phyloP scores from a whole-genome alignment of 225 moss, liverwort and hornwort genomes.

The Sphagnum tenellum region DNA sequence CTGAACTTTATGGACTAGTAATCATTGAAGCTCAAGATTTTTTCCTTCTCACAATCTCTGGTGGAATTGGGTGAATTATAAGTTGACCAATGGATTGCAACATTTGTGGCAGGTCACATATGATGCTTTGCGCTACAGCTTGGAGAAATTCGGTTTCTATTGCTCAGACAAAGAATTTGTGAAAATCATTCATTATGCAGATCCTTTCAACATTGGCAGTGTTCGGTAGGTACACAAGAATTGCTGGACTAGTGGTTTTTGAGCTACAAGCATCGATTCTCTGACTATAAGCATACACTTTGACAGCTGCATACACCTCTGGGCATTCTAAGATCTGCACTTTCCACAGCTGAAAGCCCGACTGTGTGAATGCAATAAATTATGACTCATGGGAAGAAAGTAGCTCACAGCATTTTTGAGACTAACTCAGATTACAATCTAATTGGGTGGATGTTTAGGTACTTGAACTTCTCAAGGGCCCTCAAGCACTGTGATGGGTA shows the following conservation, averaged over 20 bases:
- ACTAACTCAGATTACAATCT: not conserved
- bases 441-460: slow-evolving; percentile 13
- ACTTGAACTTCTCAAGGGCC: slow-evolving; percentile 32
- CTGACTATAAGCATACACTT: not conserved
- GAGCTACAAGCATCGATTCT: not conserved
- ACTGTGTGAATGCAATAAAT: too few relatives aligned
- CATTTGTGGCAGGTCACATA: slow-evolving; percentile 14
- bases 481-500: slow-evolving; percentile 47
- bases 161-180: slow-evolving; percentile 35
- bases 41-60: too few relatives aligned
- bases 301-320: not conserved
- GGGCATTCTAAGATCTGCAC: too few relatives aligned
- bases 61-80: too few relatives aligned
- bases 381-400: too few relatives aligned
- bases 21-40: too few relatives aligned
- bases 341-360: too few relatives aligned
- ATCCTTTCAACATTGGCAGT: slow-evolving; percentile 21
- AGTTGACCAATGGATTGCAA: too few relatives aligned
- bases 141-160: slow-evolving; percentile 44
- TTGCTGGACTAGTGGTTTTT: too few relatives aligned
- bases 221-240: slow-evolving; percentile 19
- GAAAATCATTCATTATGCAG: slow-evolving; percentile 27
- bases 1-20: too few relatives aligned
- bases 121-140: slow-evolving; percentile 43
- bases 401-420: not conserved